These are phyloP conservation scores for Trichoderma sp. DNA, from an alignment of 2,329 filamentous ascomycete genomes.

Conservation along the genomic window DNA sequence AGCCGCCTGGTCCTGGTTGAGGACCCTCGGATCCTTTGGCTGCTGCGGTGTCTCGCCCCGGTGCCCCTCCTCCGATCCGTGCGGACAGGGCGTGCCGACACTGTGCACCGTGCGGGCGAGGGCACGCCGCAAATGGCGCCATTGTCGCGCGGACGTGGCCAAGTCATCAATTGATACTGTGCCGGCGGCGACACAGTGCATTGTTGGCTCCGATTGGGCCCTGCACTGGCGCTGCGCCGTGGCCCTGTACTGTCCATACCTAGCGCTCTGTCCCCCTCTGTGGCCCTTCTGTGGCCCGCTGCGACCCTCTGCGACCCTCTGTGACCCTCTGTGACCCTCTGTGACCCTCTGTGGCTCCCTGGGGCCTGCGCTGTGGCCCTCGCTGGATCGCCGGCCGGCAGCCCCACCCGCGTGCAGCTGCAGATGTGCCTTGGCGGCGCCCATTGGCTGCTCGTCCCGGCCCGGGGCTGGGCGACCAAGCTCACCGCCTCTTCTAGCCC, in stretches of 20 bases:
- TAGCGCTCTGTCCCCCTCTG: slow-evolving; percentile 7
- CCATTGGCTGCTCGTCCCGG: slow-evolving; percentile 37
- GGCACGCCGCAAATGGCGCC: not conserved
- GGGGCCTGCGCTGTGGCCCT: slow-evolving; percentile 19
- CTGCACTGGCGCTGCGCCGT: not conserved
- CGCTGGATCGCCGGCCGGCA: slow-evolving; percentile 27
- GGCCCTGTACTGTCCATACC: too few relatives aligned
- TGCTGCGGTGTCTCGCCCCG: slow-evolving; percentile 4
- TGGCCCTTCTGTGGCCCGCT: not conserved
- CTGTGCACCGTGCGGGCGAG: not conserved
- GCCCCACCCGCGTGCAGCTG: slow-evolving; percentile 30
- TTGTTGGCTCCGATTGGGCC: slow-evolving; percentile 13
- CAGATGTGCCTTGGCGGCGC: slow-evolving; percentile 30
- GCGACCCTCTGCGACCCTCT: too few relatives aligned
- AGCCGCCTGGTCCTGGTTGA: not conserved
- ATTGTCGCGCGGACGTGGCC: not conserved
- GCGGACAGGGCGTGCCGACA: not conserved
- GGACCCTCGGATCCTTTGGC: slow-evolving; percentile 2
- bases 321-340: slow-evolving; percentile 9
- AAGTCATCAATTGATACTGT: slow-evolving; percentile 5
- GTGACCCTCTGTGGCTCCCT: slow-evolving; percentile 22
- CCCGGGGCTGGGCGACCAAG: slow-evolving; percentile 31
- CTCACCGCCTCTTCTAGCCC: slow-evolving; percentile 40
- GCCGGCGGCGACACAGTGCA: slow-evolving; percentile 11
- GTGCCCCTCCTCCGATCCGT: not conserved